Conservation (phyloP, 2,329 filamentous ascomycete genomes). For the Colletotrichum lindemuthianum region DNA sequence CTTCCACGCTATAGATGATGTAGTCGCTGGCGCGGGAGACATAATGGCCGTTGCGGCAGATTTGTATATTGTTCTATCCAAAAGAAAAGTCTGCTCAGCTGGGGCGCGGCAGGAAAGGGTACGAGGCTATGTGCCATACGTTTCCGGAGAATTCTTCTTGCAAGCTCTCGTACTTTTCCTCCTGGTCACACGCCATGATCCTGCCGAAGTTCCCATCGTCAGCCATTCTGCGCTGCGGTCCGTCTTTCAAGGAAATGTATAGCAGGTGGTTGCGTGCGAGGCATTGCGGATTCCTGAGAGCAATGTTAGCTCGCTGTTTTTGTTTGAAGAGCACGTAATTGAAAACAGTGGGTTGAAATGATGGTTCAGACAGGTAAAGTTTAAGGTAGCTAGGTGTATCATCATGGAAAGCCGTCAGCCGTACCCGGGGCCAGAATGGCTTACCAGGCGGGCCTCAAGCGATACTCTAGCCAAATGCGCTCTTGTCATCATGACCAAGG, state of each 20-base stretch:
- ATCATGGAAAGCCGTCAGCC: conserved; percentile 86
- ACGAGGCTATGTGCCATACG: conserved; percentile 66
- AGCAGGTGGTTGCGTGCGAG: conserved; percentile 41
- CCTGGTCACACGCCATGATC: conserved; percentile 92
- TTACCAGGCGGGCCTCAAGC: conserved; percentile 67
- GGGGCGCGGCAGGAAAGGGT: conserved; percentile 17
- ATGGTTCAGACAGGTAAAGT: conserved; percentile 81
- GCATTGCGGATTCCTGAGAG: conserved; percentile 43
- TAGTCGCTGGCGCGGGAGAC: conserved; percentile 97
- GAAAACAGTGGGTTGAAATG: conserved; percentile 37
- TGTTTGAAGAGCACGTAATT: conserved; percentile 29
- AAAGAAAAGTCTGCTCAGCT: conserved; percentile 30
- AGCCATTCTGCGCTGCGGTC: background rate
- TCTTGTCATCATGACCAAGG: conserved; percentile 92
- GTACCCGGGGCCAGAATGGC: conserved; percentile 79
- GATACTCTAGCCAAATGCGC: conserved; percentile 99
- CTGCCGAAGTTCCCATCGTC: conserved; percentile 55
- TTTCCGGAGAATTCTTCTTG: conserved; percentile 83
- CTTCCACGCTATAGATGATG: conserved; percentile 98
- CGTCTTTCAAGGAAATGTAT: background rate
- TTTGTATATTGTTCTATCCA: conserved; percentile 78
- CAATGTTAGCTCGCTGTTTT: conserved; percentile 36
- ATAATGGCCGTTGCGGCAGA: conserved; percentile 92
- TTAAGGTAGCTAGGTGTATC: conserved; percentile 99
- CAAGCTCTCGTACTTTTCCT: conserved; percentile 86